Percentiles rank a stretch among this genome's conserved stretches.
Conservation (phyloP, 164 flowering plant genomes). For the Akebia trifoliata region DNA sequence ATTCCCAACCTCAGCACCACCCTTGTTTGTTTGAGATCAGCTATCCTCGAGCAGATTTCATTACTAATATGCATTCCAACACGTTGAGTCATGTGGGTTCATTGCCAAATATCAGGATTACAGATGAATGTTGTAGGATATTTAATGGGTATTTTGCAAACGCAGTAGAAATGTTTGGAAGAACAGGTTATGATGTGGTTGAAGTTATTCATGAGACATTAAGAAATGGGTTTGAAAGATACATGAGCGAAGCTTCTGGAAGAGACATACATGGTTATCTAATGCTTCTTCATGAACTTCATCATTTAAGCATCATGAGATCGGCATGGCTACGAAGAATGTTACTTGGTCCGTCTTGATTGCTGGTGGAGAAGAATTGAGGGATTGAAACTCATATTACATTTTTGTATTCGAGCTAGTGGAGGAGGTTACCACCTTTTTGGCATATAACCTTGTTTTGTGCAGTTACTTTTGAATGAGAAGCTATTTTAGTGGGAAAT, state of each 20-base stretch:
- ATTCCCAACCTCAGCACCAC: background rate
- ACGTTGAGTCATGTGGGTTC: background rate
- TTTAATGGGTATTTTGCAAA: conserved; percentile 20
- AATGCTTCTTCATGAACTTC: conserved; percentile 24
- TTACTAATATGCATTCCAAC: background rate
- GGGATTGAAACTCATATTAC: too few relatives aligned
- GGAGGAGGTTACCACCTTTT: too few relatives aligned
- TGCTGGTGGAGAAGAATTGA: background rate
- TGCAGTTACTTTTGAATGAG: too few relatives aligned
- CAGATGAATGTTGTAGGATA: conserved; percentile 13
- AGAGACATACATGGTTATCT: conserved; percentile 14
- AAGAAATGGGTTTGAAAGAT: conserved; percentile 21
- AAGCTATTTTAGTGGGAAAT: too few relatives aligned
- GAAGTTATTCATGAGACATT: conserved; percentile 7
- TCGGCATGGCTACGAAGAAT: conserved; percentile 13
- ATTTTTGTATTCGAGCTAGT: too few relatives aligned
- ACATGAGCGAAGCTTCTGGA: conserved; percentile 15
- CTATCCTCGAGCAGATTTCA: background rate
- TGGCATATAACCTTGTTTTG: too few relatives aligned
- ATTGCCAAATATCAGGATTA: background rate
- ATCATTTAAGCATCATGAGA: conserved; percentile 16
- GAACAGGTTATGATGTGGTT: conserved; percentile 13
- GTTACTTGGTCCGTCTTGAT: conserved; percentile 4
- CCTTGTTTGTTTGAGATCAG: background rate
- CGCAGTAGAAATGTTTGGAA: conserved; percentile 19